Base-by-base conservation (phyloP, 306 rosid genomes). In the Fragaria vesca region DNA sequence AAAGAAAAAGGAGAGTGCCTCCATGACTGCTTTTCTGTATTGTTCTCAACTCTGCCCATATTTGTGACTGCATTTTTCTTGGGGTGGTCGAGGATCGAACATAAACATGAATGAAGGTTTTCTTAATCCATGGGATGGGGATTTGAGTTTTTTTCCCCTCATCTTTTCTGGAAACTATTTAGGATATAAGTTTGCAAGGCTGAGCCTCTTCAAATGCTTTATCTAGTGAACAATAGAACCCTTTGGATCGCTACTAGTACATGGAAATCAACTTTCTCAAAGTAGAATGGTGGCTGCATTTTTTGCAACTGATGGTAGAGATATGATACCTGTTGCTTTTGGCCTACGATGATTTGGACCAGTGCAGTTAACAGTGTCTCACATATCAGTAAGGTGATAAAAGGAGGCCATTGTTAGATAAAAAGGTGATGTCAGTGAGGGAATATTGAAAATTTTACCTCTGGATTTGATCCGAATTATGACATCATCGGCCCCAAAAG, bases 241-340 rank as follows among this genome's bases (percentile, higher is more conserved):
- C 57, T 51, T 51, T 24, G 30, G 30, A 60, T 26, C 15, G 38
- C 38, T 61, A 26, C 28, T 50, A 50, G 42, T 52, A 9, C 36
- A 34, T 52, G 12, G n/a, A 66, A 26, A 72, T 52, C 76, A 52
- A 20, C 76, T 54, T n/a, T 72, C 26, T 36, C 36, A 72, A 54
- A 20, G n/a, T 52, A 32, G 76, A 6, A 54, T 71, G 62, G 57
- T 57, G 4, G 32, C 10, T 71, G 47, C 55, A 50, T 50, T 12
- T 45, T 72, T 34, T 4, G 52, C 50, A 21, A 40, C 40, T 43
- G 78, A 74, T 24, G 24, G 24, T 26, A 28, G 43, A 74, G 45
- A 74, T 74, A 74, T 58, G 11, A 28, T 66, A 60, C 55, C 78
- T n/a, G 18, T 17, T 60, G 69, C 69, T 3, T 43, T 9, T 16